Evolutionary conservation across 2,329 filamentous ascomycete species (phyloP).

Genomic region (Fusarium zealandicum): DNA sequence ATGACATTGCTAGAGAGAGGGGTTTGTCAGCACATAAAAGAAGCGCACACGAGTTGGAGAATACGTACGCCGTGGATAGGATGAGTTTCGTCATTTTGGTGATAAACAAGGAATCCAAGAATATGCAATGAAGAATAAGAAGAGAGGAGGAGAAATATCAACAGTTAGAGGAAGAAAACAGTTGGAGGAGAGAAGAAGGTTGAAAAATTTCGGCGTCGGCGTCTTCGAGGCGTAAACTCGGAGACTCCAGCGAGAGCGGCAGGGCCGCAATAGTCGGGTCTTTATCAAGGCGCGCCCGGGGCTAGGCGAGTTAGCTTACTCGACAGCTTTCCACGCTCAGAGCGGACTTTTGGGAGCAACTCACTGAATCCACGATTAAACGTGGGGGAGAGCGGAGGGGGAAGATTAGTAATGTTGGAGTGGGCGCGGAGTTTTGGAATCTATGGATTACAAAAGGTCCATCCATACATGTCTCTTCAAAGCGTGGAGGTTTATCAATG

Average conservation of each 20-base stretch:
- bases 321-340: slow-evolving; percentile 15
- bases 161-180: slow-evolving; percentile 1
- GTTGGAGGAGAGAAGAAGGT: slow-evolving; percentile 4
- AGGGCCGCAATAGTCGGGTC: slow-evolving; percentile 32
- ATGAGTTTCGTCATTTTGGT: slow-evolving; percentile 76
- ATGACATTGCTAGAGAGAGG: slow-evolving; percentile 73
- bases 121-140: background rate
- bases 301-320: slow-evolving; percentile 17
- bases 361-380: slow-evolving; percentile 6
- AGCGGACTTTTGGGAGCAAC: slow-evolving; percentile 11
- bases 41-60: slow-evolving; percentile 19
- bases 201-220: slow-evolving; percentile 36
- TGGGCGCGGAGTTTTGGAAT: slow-evolving; percentile 14
- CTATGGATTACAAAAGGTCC: too few species aligned
- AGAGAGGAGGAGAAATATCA: slow-evolving; percentile 9
- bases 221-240: slow-evolving; percentile 37
- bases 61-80: slow-evolving; percentile 81
- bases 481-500: background rate
- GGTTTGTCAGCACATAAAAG: slow-evolving; percentile 32
- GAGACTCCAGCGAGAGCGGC: slow-evolving; percentile 30
- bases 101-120: background rate
- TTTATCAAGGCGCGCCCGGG: slow-evolving; percentile 27
- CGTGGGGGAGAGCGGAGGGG: slow-evolving; percentile 24
- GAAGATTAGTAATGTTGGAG: slow-evolving; percentile 26
- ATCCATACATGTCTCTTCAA: slow-evolving; percentile 4